Evolutionary conservation across 495 filamentous ascomycete genomes (phyloP), one percentile per base, ranked within the genome.

Genomic region (Jackrogersella minutella): DNA sequence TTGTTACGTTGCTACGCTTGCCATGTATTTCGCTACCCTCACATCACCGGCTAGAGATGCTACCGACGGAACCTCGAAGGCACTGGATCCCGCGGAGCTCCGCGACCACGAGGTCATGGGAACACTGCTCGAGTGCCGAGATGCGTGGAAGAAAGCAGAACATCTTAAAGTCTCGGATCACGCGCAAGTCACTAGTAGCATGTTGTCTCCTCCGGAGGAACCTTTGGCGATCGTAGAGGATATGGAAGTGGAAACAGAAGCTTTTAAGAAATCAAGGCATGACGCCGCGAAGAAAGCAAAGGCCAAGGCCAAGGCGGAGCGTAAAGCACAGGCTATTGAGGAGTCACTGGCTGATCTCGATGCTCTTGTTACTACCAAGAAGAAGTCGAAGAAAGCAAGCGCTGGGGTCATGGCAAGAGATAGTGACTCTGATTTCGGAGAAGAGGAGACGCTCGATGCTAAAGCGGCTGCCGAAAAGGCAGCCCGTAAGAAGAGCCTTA

Each of bases 11-110:
- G 93, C 89, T 33, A 82, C 91, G 0, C 81, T 98, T 70, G 87
- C 89, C 58, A 92, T 97, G 87, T 99, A 98, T 75, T 97, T 99
- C 74, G 91, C 92, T 56, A 83, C 98, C 37, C 79, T 98, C 24
- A 90, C 92, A 22, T 96, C 92, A 1, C 84, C 88, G 1, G 82
- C 90, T 11, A 78, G 86, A 46, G 82, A 85, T 13, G 63, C 47
- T 8, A 79, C 81, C 34, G 78, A 81, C 13, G 76, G 78, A 8
- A 46, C 78, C n/a, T 76, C 85, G 11, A 81, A 88, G 75, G 79
- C 90, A 3, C 58, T 85, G 8, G 78, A 79, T 49, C 87, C 93
- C 3, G 78, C 84, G 30, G 86, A 95, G 68, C 80, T 99, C 46
- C 87, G 90, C 58, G 90, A 96, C 49, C 95, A 99, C 72, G 85